Evolutionary conservation across 169 alveolate genomes (phyloP).

Genomic region (Babesia bigemina): DNA sequence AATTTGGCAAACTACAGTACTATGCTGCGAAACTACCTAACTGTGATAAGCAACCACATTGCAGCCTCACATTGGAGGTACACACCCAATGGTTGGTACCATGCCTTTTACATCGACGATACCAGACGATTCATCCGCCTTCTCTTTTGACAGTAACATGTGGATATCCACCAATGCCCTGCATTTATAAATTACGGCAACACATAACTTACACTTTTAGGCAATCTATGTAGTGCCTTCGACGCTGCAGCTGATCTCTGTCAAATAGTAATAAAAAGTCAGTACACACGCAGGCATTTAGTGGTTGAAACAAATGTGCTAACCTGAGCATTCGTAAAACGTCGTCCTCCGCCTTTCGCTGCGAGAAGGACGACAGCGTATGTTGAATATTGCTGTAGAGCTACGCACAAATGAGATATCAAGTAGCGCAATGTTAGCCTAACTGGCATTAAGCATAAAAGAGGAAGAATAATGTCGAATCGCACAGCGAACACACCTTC

Average conservation of each 20-base stretch:
- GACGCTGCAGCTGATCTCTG: conserved; percentile 70
- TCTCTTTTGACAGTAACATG: neutral
- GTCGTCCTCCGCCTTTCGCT: conserved; percentile 63
- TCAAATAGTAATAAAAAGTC: neutral
- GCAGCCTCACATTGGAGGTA: neutral
- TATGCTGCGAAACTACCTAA: neutral
- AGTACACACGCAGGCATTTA: neutral
- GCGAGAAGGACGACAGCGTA: conserved; percentile 58
- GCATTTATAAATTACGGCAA: conserved; percentile 23
- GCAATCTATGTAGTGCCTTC: conserved; percentile 73
- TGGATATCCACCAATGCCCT: conserved; percentile 49
- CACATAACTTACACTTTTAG: conserved; percentile 69
- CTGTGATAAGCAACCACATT: neutral
- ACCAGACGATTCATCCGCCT: neutral
- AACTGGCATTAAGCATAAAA: neutral
- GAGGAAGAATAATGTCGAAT: neutral
- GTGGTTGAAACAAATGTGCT: neutral
- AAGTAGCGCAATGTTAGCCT: too few species aligned
- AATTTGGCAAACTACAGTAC: too few species aligned
- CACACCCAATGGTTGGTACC: too few species aligned
- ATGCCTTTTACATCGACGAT: neutral
- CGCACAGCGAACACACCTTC: conserved; percentile 36
- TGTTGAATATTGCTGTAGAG: conserved; percentile 72
- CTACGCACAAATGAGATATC: conserved; percentile 3
- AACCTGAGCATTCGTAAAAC: conserved; percentile 31